Evolutionary conservation across 768 basidiomycete species (phyloP).

Genomic region (Amanita subjunquillea): DNA sequence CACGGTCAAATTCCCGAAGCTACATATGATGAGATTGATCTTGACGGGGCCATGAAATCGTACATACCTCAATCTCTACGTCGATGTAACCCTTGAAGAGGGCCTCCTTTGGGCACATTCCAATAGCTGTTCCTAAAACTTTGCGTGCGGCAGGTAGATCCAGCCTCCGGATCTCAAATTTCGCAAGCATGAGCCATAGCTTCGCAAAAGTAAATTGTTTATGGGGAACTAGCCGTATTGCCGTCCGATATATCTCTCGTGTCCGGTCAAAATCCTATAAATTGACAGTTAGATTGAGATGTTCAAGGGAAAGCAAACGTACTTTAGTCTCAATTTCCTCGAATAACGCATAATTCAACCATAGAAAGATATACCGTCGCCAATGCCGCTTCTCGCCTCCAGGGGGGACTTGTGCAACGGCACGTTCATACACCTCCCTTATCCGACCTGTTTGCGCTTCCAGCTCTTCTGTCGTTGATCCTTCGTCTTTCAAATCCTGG

Average conservation of each 20-base stretch:
- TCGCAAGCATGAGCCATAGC: slow-evolving; percentile 86
- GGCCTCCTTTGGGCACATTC: slow-evolving; percentile 93
- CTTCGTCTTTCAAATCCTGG: slow-evolving; percentile 65
- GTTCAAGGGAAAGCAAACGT: not conserved
- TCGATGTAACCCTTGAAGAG: slow-evolving; percentile 96
- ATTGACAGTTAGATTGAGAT: not conserved
- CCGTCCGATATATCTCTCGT: slow-evolving; percentile 89
- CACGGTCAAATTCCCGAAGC: slow-evolving; percentile 94
- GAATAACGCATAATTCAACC: slow-evolving; percentile 93
- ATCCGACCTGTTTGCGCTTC: slow-evolving; percentile 56
- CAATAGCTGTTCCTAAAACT: slow-evolving; percentile 82
- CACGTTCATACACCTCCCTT: slow-evolving; percentile 91
- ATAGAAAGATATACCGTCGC: slow-evolving; percentile 84
- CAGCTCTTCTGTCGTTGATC: slow-evolving; percentile 60
- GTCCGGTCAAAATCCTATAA: slow-evolving; percentile 72
- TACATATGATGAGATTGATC: slow-evolving; percentile 16
- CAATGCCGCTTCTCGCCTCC: slow-evolving; percentile 89
- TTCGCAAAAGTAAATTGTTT: slow-evolving; percentile 98
- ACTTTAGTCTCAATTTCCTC: slow-evolving; percentile 96
- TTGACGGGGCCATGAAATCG: not conserved
- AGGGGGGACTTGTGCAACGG: slow-evolving; percentile 92
- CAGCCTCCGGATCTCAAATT: slow-evolving; percentile 81
- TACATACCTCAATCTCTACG: slow-evolving; percentile 74
- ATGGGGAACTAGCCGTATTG: slow-evolving; percentile 82
- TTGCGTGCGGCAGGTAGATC: slow-evolving; percentile 81